phyloP scores from a whole-genome alignment of 2,329 filamentous ascomycete genomes.

The Lecanicillium sp. region DNA sequence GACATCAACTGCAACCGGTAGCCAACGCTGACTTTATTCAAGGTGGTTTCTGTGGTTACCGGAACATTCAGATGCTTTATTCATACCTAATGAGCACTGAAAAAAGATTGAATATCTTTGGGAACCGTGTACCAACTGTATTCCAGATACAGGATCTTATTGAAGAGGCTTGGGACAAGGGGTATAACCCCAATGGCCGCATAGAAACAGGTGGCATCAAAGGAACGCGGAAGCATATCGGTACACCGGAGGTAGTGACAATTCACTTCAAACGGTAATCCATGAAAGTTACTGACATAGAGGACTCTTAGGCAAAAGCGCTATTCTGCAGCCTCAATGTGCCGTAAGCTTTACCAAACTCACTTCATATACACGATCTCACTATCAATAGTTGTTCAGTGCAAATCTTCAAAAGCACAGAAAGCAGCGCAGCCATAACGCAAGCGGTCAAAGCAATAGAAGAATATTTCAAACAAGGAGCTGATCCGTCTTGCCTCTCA shows the following conservation, averaged over 20 bases:
- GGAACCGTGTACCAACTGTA: conserved; percentile 60
- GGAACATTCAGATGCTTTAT: conserved; percentile 87
- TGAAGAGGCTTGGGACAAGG: conserved; percentile 79
- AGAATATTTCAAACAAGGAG: conserved; percentile 68
- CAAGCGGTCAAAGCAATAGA: conserved; percentile 62
- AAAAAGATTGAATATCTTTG: conserved; percentile 53
- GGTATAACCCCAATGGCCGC: conserved; percentile 67
- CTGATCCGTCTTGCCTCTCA: too few species aligned
- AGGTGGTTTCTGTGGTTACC: conserved; percentile 90
- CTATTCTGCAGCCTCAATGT: conserved; percentile 66
- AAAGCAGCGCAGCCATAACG: conserved; percentile 25
- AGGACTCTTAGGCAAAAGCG: conserved; percentile 72
- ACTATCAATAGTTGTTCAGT: conserved; percentile 14
- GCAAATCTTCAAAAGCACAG: conserved; percentile 1
- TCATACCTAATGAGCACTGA: conserved; percentile 63
- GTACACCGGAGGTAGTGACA: conserved; percentile 70
- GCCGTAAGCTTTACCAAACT: conserved; percentile 37
- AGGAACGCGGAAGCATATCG: conserved; percentile 91
- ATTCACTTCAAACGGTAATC: background rate
- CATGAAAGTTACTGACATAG: too few species aligned
- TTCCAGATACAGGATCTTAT: conserved; percentile 80
- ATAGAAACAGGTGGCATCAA: conserved; percentile 79
- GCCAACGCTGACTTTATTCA: background rate
- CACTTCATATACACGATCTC: too few species aligned
- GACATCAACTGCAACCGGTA: background rate